Percentiles rank a stretch among this genome's conserved stretches.
phyloP scores from a whole-genome alignment of 257 asterid genomes.

The Salvia rosmarinus region DNA sequence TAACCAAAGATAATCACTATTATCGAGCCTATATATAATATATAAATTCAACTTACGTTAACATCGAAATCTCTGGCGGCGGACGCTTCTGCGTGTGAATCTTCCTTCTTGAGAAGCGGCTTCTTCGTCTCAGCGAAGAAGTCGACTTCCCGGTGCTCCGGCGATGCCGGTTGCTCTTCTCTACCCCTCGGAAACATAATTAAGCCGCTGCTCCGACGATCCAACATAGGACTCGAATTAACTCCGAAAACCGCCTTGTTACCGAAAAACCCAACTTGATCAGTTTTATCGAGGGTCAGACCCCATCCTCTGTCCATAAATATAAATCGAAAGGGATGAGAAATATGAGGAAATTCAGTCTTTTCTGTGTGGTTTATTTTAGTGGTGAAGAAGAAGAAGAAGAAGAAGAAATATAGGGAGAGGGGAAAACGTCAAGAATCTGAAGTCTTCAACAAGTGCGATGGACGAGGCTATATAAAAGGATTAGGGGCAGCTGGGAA shows the following conservation, averaged over 20 bases:
- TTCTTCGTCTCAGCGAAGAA: conserved; percentile 65
- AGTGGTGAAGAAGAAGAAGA: background rate
- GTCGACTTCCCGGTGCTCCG: conserved; percentile 66
- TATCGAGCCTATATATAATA: no score
- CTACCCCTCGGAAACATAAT: conserved; percentile 47
- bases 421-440: conserved; percentile 32
- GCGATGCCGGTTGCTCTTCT: conserved; percentile 36
- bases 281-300: conserved; percentile 65
- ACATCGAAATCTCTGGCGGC: conserved; percentile 36
- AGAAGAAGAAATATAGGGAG: conserved; percentile 3
- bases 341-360: background rate
- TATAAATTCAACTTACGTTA: conserved; percentile 55
- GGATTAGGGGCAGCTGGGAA: conserved; percentile 35
- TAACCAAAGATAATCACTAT: background rate
- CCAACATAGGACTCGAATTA: conserved; percentile 54
- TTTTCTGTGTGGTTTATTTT: background rate
- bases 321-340: conserved; percentile 3
- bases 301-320: conserved; percentile 90
- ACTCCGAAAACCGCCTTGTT: conserved; percentile 59
- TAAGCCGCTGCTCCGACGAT: conserved; percentile 34
- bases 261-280: conserved; percentile 53
- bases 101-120: conserved; percentile 55
- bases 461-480: conserved; percentile 49
- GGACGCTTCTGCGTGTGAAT: conserved; percentile 32
- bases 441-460: conserved; percentile 53